Evolutionary conservation across 176 grass and related monocot species (phyloP), one percentile per base, ranked within the genome.

Genomic region (Rhynchospora pubera): DNA sequence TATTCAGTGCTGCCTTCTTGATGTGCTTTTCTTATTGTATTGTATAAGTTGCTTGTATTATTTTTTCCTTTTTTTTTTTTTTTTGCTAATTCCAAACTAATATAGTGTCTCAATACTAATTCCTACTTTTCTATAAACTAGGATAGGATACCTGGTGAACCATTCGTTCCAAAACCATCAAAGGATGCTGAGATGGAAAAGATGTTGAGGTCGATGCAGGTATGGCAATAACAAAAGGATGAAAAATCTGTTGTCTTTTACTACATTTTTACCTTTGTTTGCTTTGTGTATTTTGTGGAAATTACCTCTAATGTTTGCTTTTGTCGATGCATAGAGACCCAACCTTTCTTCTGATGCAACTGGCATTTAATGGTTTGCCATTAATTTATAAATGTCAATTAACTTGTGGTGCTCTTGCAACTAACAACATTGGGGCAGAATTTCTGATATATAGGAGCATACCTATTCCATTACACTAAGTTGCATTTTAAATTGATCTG

Each of bases 181-280:
- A 92, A 92, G 82, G 94, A 97, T 76, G 92, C 92, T 67, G 94
- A 97, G 78, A 97, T 97, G 94, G 90, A 94, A 53, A 94, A 86
- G 60, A 88, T 97, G 50, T 84, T 97, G 85, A 97, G 44, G 84
- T 91, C 94, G 52, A 92, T 97, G 94, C 90, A 94, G 88, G 94
- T 94, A 83, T 82, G 45, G 26, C 71, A 85, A 52, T 65, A 60
- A 62, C 44, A 48, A 23, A 4, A 47, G 9, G n/a, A 79, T 6
- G 22, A 60, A 2, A 59, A 71, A 45, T 5, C 23, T 66, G 26
- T 74, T 24, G 45, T 18, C 1, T 13, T 51, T 23, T 51, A 74
- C 9, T 77, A 30, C 5, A 50, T 81, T 39, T 73, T 28, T 46
- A 73, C 1, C 34, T 66, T 74, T 61, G 65, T 67, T 69, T 26